phyloP scores from a whole-genome alignment of 495 filamentous ascomycete genomes.

The Tuber brumale region DNA sequence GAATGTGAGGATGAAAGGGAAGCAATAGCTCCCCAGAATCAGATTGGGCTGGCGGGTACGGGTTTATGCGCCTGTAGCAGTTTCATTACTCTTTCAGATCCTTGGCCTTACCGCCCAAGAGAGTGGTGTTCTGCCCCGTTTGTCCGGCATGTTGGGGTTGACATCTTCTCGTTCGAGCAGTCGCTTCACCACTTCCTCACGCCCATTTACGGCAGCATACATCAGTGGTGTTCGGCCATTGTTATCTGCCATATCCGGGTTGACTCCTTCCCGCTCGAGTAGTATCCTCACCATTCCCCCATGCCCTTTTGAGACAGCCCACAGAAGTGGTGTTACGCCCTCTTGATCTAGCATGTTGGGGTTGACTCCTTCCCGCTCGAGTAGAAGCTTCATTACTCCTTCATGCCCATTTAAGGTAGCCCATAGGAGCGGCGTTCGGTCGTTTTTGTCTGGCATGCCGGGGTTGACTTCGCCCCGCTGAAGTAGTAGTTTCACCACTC shows the following conservation, averaged over 20 bases:
- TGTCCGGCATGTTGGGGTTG: slow-evolving; percentile 20
- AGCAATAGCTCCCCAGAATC: too few relatives aligned
- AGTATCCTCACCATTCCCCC: too few relatives aligned
- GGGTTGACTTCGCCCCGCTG: not conserved
- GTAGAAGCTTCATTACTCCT: slow-evolving; percentile 25
- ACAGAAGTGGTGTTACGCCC: too few relatives aligned
- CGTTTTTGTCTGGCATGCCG: not conserved
- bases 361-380: slow-evolving; percentile 13
- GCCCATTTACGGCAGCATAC: slow-evolving; percentile 37
- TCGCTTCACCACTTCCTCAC: slow-evolving; percentile 31
- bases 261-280: too few relatives aligned
- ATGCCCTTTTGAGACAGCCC: too few relatives aligned
- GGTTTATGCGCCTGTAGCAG: not conserved
- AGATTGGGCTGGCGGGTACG: not conserved
- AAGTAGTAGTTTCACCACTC: too few relatives aligned
- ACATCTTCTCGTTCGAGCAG: slow-evolving; percentile 30
- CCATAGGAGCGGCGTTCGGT: slow-evolving; percentile 42
- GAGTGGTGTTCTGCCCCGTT: slow-evolving; percentile 42
- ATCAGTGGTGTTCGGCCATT: slow-evolving; percentile 2
- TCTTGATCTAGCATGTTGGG: not conserved
- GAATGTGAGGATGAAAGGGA: too few relatives aligned
- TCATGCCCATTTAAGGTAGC: too few relatives aligned
- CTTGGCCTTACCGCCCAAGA: slow-evolving; percentile 42
- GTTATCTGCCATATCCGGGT: too few relatives aligned
- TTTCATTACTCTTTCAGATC: slow-evolving; percentile 43